Evolutionary conservation across 306 rosid species (phyloP), one percentile per base, ranked within the genome.

Genomic region (Dryas alaskensis): DNA sequence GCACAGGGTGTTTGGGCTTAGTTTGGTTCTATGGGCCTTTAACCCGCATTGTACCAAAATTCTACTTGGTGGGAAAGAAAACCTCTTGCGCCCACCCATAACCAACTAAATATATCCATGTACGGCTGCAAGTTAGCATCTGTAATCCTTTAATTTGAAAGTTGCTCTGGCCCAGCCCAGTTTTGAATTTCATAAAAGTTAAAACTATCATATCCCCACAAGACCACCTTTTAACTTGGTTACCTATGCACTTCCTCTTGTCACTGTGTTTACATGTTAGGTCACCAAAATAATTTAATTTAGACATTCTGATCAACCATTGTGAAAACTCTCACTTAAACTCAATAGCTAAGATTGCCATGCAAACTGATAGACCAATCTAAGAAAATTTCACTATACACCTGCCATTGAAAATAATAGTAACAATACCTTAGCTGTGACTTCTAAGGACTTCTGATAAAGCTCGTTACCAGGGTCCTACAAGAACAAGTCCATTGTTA

Each of bases 381-480:
- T 40, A 14, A 0, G 25, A 54, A 16, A 4, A 19, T 16, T 14
- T 13, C 61, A 50, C 2, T 51, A 19, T 8, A 51, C 73, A 69
- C 17, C 4, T 6, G 12, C 55, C 2, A 7, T 55, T 37, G 39
- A 25, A 25, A 57, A 55, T 8, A 22, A 64, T 13, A 19, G 0
- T 27, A 58, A 4, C 27, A 45, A 10, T 69, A 92, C 96, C 98
- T 90, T 85, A 69, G 76, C 59, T 42, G 89, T 80, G 76, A 88
- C 73, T 83, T 88, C 92, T 84, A 90, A 69, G 25, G 98, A 85
- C 86, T 90, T 90, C 53, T 2, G 78, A 54, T 90, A 92, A 64
- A 92, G 91, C 44, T 86, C 94, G 61, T 87, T 92, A 44, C 73
- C 80, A 10, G 98, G 98, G 44, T 90, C 92, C 98, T 90, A 75